A percentile compares a stretch with the other conserved stretches of the same genome.
These are phyloP conservation scores for Aspergillus intermedius DNA, from an alignment of 2,329 filamentous ascomycete species.

Conservation along the genomic window DNA sequence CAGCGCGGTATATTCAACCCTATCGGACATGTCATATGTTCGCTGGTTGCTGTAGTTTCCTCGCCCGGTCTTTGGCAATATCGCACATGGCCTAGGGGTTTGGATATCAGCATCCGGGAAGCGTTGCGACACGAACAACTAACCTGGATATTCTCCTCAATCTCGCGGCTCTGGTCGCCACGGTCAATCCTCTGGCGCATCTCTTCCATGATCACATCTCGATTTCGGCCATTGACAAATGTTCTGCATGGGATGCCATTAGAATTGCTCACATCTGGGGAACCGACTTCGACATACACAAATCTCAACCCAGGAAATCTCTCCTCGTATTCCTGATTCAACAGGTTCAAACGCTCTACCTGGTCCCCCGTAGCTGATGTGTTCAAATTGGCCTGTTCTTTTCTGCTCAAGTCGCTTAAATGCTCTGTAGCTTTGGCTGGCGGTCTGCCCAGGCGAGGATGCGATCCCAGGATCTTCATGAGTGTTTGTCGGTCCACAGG, in stretches of 20 bases:
- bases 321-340: constrained; percentile 77
- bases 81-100: constrained; percentile 72
- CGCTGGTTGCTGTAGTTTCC: constrained; percentile 48
- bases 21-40: not conserved
- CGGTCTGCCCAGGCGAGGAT: constrained; percentile 70
- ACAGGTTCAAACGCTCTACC: constrained; percentile 46
- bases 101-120: not conserved
- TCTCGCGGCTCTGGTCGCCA: constrained; percentile 60
- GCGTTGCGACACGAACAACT: constrained; percentile 16
- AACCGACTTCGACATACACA: constrained; percentile 29
- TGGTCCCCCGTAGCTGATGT: constrained; percentile 40
- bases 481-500: constrained; percentile 52
- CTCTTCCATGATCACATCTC: constrained; percentile 70
- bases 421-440: constrained; percentile 48
- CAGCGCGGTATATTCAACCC: too few species aligned
- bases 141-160: constrained; percentile 68
- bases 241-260: constrained; percentile 44
- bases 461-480: constrained; percentile 67
- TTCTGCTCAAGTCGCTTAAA: constrained; percentile 65
- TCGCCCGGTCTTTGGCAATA: constrained; percentile 73
- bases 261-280: constrained; percentile 16
- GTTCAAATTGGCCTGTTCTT: constrained; percentile 73
- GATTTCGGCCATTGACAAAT: constrained; percentile 76
- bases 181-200: constrained; percentile 69
- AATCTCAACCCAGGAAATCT: constrained; percentile 76